Evolutionary conservation across 2,329 filamentous ascomycete species (phyloP).

Genomic region (Fusarium redolens): DNA sequence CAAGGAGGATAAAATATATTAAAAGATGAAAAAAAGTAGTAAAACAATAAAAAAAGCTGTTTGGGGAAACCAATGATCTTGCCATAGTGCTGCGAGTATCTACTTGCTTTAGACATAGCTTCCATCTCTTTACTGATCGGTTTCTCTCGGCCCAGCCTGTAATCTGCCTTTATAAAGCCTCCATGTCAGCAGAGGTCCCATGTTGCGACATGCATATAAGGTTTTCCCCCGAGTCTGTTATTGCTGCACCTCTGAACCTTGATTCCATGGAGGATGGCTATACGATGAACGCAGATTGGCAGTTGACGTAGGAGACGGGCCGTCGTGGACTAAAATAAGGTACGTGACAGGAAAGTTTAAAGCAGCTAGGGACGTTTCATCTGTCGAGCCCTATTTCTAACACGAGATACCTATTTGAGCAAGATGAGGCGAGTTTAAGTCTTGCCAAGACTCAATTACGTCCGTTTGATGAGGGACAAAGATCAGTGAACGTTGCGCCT

Average conservation of each 20-base stretch:
- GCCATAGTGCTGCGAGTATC: accelerated
- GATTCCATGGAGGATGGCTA: not conserved
- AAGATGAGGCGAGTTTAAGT: not conserved
- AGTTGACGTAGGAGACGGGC: too few relatives aligned
- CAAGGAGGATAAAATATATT: not conserved
- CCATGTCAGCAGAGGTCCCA: accelerated
- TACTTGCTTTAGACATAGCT: not conserved
- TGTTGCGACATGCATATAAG: not conserved
- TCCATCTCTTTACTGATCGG: accelerated
- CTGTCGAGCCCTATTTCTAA: not conserved
- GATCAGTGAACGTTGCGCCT: accelerated
- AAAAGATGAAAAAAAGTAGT: not conserved
- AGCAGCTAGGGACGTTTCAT: not conserved
- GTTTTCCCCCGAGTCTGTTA: too few relatives aligned
- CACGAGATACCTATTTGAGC: not conserved
- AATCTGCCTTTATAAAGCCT: accelerated
- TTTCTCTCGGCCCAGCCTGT: accelerated
- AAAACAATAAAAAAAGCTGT: not conserved
- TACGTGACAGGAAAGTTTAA: not conserved
- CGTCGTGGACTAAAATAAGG: not conserved
- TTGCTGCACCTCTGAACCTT: not conserved
- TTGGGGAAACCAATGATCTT: not conserved
- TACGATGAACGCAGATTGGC: not conserved
- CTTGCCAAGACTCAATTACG: not conserved
- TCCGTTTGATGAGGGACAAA: accelerated